Evolutionary conservation across 2,329 filamentous ascomycete species (phyloP), one percentile per base, ranked within the genome.

Genomic region (Cladosporium velox): DNA sequence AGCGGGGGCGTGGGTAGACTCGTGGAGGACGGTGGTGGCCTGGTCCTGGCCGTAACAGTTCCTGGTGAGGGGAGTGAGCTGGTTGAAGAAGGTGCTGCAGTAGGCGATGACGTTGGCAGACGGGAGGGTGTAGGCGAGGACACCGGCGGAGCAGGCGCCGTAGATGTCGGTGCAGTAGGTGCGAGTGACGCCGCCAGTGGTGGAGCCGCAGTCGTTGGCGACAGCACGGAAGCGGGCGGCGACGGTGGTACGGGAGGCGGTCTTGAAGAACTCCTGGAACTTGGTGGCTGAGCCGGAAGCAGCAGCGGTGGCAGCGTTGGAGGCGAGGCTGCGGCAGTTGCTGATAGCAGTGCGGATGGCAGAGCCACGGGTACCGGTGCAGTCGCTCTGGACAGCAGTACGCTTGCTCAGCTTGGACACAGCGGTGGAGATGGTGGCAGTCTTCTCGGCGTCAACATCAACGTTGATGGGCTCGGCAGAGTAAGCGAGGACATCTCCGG

Each of bases 41-140:
- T 88, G 86, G 73, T 90, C 88, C 77, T 90, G 88, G 2, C 72
- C 83, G 74, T 90, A 87, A 79, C 89, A 91, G 1, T 75, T 77
- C 8, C 70, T 71, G 12, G 83, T 78, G 41, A 86, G 68, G 1
- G 81, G 79, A 0, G 86, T 80, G 10, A 90, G 80, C 14, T 75
- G 78, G 59, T 74, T 83, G 79, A 88, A 91, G 78, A 84, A 88
- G 24, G 86, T 76, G 12, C 81, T 79, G 78, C 88, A 90, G 79
- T 89, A 88, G 63, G 84, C 85, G 76, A 90, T 85, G 38, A 65
- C 44, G 75, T 83, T 84, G 44, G 71, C 72, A 15, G 68, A 47
- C 0, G 67, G 67, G 6, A 87, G 77, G 0, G 87, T 89, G 75
- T 89, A 90, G 1, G 88, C 88, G 28, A 90, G 77, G 3, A 88